Evolutionary conservation across 768 basidiomycete species (phyloP), one percentile per base, ranked within the genome.

Genomic region (Xanthoconium purpureum): DNA sequence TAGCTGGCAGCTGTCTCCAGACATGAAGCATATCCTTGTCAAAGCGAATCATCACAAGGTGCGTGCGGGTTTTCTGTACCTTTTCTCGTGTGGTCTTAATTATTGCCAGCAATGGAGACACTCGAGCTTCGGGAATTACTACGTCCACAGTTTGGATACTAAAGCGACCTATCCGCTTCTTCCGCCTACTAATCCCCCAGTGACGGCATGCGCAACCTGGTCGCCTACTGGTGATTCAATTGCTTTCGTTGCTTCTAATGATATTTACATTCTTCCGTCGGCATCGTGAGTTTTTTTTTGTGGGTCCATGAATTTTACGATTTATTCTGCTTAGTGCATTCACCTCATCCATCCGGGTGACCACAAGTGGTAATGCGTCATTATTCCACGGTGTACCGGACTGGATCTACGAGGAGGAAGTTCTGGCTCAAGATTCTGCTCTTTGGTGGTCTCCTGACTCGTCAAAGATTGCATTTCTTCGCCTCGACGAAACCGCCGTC

Each of bases 361-460:
- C 96, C 2, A 75, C 77, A 1, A 83, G 86, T 14, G 97, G 97
- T 0, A 90, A 88, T 50, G 79, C 84, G 0, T 88, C 89, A 0
- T 78, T 95, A 15, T 97, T 98, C 78, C 85, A 98, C 65, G 97
- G 97, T 8, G 89, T 97, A 2, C 91, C 94, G 0, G 94, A 97
- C 69, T 98, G 97, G 96, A 96, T 98, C 6, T 95, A 95, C 71
- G 94, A 96, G 70, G 93, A 96, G 67, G 94, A 97, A 68, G 84
- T 98, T 24, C 89, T 94, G 63, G 74, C 79, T 4, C 67, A 74
- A 38, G 83, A 94, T 66, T 84, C 71, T 47, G 86, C 94, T 0
- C 75, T 96, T 6, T 98, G 94, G 94, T 98, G 91, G 89, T 88
- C 90, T 11, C 96, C 95, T 5, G 65, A 74, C 49, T 71, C 75